Evolutionary conservation across 108 stramenopile genomes (phyloP).

Genomic region (Asterionellopsis glacialis): DNA sequence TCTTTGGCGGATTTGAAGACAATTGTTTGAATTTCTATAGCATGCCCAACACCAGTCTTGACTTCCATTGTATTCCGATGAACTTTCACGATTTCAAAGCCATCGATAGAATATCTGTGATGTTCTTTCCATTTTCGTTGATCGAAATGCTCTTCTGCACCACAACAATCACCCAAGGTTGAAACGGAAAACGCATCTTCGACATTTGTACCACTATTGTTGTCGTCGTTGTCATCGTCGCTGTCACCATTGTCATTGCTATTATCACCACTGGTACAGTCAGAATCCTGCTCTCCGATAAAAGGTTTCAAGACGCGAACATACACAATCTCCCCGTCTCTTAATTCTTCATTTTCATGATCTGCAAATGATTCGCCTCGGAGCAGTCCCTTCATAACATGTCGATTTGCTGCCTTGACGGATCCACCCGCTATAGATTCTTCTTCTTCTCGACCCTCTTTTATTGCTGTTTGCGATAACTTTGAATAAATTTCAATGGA

Average conservation of each 20-base stretch:
- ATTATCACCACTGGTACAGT: neutral
- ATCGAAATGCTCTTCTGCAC: slow-evolving; percentile 6
- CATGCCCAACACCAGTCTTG: neutral
- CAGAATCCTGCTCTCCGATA: slow-evolving; percentile 17
- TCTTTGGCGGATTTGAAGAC: neutral
- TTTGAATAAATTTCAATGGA: slow-evolving; percentile 13
- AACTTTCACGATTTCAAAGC: neutral
- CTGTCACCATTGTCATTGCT: slow-evolving; percentile 14
- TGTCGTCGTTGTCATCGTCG: neutral
- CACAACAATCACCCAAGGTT: slow-evolving; percentile 11
- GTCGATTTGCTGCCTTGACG: slow-evolving; percentile 9
- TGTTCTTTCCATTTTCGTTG: neutral
- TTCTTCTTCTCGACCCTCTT: neutral
- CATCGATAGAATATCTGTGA: neutral
- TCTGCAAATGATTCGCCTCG: neutral
- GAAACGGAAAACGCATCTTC: neutral
- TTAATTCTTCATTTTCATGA: slow-evolving; percentile 11
- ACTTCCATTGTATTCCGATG: neutral
- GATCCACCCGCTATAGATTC: neutral
- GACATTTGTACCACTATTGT: neutral
- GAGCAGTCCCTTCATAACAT: neutral
- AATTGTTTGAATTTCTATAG: neutral
- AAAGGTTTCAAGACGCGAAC: slow-evolving; percentile 21
- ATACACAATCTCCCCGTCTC: slow-evolving; percentile 23
- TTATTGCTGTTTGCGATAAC: slow-evolving; percentile 10